These are phyloP conservation scores for Thermomyces lanuginosus DNA, from an alignment of 2,329 filamentous ascomycete genomes.

Conservation along the genomic window DNA sequence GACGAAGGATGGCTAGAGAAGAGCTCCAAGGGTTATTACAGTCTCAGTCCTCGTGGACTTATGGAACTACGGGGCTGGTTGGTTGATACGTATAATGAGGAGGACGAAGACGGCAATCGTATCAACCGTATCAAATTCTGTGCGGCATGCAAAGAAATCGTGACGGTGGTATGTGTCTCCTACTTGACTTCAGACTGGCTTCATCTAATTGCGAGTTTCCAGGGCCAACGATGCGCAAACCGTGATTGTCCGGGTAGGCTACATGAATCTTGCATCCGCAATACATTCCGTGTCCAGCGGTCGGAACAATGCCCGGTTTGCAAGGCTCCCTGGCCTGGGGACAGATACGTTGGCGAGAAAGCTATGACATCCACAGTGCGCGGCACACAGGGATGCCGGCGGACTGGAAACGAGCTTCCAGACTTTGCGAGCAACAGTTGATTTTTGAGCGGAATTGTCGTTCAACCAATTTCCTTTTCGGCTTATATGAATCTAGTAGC, in stretches of 20 bases:
- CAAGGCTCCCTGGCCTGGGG: slow-evolving; percentile 35
- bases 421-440: no score
- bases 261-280: slow-evolving; percentile 59
- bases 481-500: no score
- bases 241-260: slow-evolving; percentile 52
- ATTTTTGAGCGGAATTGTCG: no score
- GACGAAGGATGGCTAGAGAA: slow-evolving; percentile 73
- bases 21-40: slow-evolving; percentile 55
- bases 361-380: slow-evolving; percentile 23
- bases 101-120: slow-evolving; percentile 35
- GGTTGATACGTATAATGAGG: slow-evolving; percentile 76
- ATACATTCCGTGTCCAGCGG: slow-evolving; percentile 53
- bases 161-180: slow-evolving; percentile 46
- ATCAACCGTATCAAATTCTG: slow-evolving; percentile 72
- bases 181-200: slow-evolving; percentile 3
- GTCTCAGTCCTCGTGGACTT: slow-evolving; percentile 57
- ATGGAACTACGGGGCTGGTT: slow-evolving; percentile 78
- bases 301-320: slow-evolving; percentile 48
- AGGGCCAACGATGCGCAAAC: slow-evolving; percentile 59
- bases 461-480: no score
- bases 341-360: slow-evolving; percentile 38
- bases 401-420: slow-evolving; percentile 12
- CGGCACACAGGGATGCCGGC: slow-evolving; percentile 13
- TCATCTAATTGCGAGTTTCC: background rate
- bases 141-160: slow-evolving; percentile 72